A percentile compares a stretch with the other conserved stretches of the same genome.
Evolutionary conservation across 2,329 filamentous ascomycete genomes (phyloP).

Genomic region (Nothophaeocryptopus gaeumannii): DNA sequence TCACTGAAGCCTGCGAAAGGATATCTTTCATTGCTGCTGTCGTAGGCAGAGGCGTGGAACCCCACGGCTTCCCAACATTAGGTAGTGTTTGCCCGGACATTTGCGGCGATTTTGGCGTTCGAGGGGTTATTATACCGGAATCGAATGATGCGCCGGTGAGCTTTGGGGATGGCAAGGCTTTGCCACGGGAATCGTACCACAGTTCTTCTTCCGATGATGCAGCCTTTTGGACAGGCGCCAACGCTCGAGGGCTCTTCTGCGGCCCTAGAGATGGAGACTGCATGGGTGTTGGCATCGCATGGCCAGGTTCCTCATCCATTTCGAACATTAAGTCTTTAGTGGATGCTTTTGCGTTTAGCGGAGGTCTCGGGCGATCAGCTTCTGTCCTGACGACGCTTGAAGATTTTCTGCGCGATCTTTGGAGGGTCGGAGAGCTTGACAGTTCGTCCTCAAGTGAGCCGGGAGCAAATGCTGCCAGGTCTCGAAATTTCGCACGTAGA

Average conservation of each 20-base stretch:
- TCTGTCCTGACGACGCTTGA: slow-evolving; percentile 39
- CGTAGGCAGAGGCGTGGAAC: slow-evolving; percentile 52
- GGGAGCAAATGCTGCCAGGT: slow-evolving; percentile 62
- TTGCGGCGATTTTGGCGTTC: slow-evolving; percentile 33
- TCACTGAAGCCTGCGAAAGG: slow-evolving; percentile 60
- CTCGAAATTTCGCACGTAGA: slow-evolving; percentile 61
- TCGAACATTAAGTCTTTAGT: slow-evolving; percentile 80
- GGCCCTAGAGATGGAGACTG: slow-evolving; percentile 30
- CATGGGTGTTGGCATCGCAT: slow-evolving; percentile 17
- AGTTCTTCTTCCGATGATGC: slow-evolving; percentile 31
- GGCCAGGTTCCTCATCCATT: slow-evolving; percentile 73
- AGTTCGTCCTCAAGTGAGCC: slow-evolving; percentile 63
- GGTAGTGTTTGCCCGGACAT: slow-evolving; percentile 26
- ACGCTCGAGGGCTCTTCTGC: slow-evolving; percentile 24
- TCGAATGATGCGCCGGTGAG: slow-evolving; percentile 30
- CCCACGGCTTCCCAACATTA: slow-evolving; percentile 50
- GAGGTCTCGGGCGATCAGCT: slow-evolving; percentile 56
- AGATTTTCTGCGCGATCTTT: slow-evolving; percentile 41
- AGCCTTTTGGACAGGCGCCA: slow-evolving; percentile 27
- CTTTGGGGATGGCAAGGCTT: slow-evolving; percentile 32
- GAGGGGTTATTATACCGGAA: slow-evolving; percentile 27
- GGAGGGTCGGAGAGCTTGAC: slow-evolving; percentile 46
- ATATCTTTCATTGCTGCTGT: slow-evolving; percentile 72
- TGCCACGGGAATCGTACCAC: slow-evolving; percentile 43
- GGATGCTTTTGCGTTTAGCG: slow-evolving; percentile 65